Evolutionary conservation across 805 yeast species (phyloP).

Genomic region (Martiniozyma abietophila): DNA sequence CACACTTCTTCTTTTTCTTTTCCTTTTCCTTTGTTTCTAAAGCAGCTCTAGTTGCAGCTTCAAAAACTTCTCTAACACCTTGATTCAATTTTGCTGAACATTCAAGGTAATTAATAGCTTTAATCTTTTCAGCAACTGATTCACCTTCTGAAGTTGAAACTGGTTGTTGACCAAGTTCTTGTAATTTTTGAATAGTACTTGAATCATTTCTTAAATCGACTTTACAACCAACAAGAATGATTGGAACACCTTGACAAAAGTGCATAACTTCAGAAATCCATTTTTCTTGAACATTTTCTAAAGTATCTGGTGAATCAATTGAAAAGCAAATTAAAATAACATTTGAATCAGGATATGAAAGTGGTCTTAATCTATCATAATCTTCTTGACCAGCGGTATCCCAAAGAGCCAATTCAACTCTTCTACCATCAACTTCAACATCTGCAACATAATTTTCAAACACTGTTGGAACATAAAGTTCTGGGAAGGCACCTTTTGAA

Average conservation of each 20-base stretch:
- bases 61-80: slow-evolving; percentile 90
- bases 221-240: slow-evolving; percentile 87
- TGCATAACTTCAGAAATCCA: slow-evolving; percentile 92
- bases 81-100: slow-evolving; percentile 88
- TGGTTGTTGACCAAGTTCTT: slow-evolving; percentile 70
- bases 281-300: slow-evolving; percentile 90
- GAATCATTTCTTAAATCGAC: slow-evolving; percentile 80
- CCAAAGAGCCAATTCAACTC: slow-evolving; percentile 92
- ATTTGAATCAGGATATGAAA: slow-evolving; percentile 86
- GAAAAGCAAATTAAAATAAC: slow-evolving; percentile 89
- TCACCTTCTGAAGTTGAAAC: slow-evolving; percentile 78
- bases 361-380: slow-evolving; percentile 86
- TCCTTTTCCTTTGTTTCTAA: slow-evolving; percentile 53
- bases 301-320: slow-evolving; percentile 82
- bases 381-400: slow-evolving; percentile 99
- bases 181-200: slow-evolving; percentile 62
- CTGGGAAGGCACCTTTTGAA: slow-evolving; percentile 87
- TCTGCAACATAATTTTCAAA: slow-evolving; percentile 97
- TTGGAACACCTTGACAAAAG: slow-evolving; percentile 91
- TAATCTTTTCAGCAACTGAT: slow-evolving; percentile 80
- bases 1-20: slow-evolving; percentile 60
- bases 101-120: slow-evolving; percentile 79
- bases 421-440: slow-evolving; percentile 84
- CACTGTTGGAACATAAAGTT: slow-evolving; percentile 91
- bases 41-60: slow-evolving; percentile 87